Evolutionary conservation across 805 yeast genomes (phyloP), one percentile per base, ranked within the genome.

Genomic region (Sugiyamaella marilandica): DNA sequence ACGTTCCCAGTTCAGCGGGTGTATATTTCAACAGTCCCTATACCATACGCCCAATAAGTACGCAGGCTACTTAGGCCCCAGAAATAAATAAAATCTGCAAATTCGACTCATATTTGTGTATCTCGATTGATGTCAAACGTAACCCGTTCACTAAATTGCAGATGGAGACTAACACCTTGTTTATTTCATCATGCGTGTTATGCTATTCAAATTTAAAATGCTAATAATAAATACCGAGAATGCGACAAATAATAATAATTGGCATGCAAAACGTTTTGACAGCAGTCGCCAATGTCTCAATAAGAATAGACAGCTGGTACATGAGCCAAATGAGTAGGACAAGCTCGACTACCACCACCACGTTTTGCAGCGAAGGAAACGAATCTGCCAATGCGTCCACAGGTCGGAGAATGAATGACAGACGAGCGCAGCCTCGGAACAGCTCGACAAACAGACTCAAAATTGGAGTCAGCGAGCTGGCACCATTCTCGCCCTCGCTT

Each of bases 221-320:
- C 45, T 45, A 50, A 26, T 45, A 50, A 10, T 53, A 56, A n/a
- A 58, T 48, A 14, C 61, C 61, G 7, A 58, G 31, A 10, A 61
- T 37, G 9, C 59, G 58, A 18, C 61, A 60, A 16, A 62, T 44
- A 14, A 64, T 37, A 19, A 64, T 59, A 11, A 63, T 57, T 16
- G 68, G 68, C 57, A 63, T 55, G 49, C 66, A 63, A 2, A 60
- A 3, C 0, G 65, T 55, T 29, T 57, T 55, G 41, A 64, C 55
- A 4, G 62, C 59, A 11, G 60, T 57, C 16, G 66, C 58, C 32
- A 60, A 26, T 7, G 64, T 63, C 44, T 62, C 65, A 26, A 63
- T 50, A 10, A 65, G 45, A n/a, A 63, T 61, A 5, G 64, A 62
- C 8, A 63, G 55, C 47, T 63, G 65, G 57, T 63, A 65, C 45